Evolutionary conservation across 306 rosid species (phyloP).

Genomic region (Cucurbita pepo): DNA sequence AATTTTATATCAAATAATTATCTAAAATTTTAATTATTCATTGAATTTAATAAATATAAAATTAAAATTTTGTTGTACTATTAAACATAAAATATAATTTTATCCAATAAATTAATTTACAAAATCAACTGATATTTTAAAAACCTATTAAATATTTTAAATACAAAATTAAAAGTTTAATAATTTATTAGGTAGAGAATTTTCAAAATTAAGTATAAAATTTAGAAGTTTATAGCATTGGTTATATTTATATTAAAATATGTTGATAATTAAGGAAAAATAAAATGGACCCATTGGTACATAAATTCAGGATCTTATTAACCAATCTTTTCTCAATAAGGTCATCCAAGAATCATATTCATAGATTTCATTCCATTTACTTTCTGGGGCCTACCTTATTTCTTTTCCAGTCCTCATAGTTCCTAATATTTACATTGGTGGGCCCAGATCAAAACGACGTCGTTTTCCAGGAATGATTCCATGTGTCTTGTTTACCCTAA

Average conservation of each 20-base stretch:
- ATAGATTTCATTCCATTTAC: slow-evolving; percentile 8
- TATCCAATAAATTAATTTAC: too few species aligned
- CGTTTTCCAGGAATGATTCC: background rate
- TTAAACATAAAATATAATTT: too few species aligned
- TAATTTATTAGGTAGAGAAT: too few species aligned
- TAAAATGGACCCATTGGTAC: slow-evolving; percentile 9
- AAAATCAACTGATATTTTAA: too few species aligned
- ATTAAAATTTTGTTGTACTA: too few species aligned
- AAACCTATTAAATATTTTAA: too few species aligned
- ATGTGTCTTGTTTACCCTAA: background rate
- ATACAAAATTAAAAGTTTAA: too few species aligned
- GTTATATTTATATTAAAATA: background rate
- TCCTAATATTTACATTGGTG: background rate
- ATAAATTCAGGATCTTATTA: slow-evolving; percentile 13
- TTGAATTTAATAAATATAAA: too few species aligned
- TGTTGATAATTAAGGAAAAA: background rate
- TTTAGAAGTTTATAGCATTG: too few species aligned
- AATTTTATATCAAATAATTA: too few species aligned
- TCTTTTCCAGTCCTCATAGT: background rate
- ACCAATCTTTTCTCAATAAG: slow-evolving; percentile 14
- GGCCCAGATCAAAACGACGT: background rate
- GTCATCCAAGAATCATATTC: slow-evolving; percentile 18
- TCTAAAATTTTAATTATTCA: too few species aligned
- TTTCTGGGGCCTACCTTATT: slow-evolving; percentile 7
- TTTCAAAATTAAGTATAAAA: too few species aligned